Evolutionary conservation across 2,329 filamentous ascomycete genomes (phyloP).

Genomic region (Ophiostoma ulmi): DNA sequence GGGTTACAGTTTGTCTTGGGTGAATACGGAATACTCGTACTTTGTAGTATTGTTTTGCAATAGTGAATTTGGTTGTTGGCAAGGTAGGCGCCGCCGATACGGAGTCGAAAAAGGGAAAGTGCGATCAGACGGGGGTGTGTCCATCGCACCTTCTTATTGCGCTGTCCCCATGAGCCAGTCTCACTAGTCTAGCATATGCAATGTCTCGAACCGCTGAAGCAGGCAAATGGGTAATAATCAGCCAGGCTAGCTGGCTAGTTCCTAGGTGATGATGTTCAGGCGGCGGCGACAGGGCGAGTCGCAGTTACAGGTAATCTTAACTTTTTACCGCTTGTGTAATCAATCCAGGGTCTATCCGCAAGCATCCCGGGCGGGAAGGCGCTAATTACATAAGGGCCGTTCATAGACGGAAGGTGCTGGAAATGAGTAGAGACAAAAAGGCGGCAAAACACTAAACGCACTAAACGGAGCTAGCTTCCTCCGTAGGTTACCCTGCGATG

Average conservation of each 20-base stretch:
- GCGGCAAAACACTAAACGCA: too few relatives aligned
- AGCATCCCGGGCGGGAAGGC: not conserved
- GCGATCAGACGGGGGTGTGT: not conserved
- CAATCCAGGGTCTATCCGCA: constrained; percentile 3
- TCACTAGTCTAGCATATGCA: too few relatives aligned
- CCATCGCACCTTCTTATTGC: too few relatives aligned
- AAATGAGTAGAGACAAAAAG: not conserved
- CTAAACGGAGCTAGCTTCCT: not conserved
- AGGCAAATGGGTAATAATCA: not conserved
- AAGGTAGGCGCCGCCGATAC: constrained; percentile 4
- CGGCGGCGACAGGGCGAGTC: not conserved
- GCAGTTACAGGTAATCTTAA: not conserved
- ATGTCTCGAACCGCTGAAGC: too few relatives aligned
- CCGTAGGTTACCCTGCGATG: not conserved
- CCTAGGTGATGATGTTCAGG: not conserved
- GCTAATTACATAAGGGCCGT: not conserved
- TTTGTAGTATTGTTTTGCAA: not conserved
- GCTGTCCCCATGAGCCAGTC: too few relatives aligned
- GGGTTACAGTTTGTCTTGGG: not conserved
- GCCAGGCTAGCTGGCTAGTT: not conserved
- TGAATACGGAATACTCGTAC: not conserved
- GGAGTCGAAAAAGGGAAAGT: constrained; percentile 8
- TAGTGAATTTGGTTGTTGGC: not conserved
- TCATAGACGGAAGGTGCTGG: not conserved
- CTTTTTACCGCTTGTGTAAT: not conserved